These are phyloP conservation scores for Sinapis alba DNA, from an alignment of 441 rosid species.

Conservation along the genomic window DNA sequence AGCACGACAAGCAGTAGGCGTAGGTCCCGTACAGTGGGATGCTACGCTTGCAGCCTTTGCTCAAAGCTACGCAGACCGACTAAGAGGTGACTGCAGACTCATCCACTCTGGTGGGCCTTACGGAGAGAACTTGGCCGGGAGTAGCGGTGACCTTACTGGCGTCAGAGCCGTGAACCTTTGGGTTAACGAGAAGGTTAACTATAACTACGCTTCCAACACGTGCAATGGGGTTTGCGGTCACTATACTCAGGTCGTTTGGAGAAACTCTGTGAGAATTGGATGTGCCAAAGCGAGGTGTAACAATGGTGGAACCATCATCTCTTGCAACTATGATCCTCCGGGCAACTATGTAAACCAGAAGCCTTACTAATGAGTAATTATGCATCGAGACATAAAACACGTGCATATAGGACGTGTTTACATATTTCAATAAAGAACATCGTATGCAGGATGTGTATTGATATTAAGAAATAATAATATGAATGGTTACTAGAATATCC, in stretches of 20 bases:
- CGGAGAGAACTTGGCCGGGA: constrained; percentile 24
- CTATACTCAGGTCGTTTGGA: constrained; percentile 48
- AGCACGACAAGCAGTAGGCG: constrained; percentile 31
- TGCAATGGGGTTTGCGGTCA: constrained; percentile 39
- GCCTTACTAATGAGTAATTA: constrained; percentile 26
- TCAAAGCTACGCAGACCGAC: constrained; percentile 25
- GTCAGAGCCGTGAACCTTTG: constrained; percentile 37
- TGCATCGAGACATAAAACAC: background rate
- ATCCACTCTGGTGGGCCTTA: constrained; percentile 33
- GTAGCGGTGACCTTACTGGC: constrained; percentile 26
- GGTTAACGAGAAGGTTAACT: constrained; percentile 38
- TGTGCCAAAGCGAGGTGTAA: constrained; percentile 40
- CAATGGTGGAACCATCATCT: constrained; percentile 37
- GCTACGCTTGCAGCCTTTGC: constrained; percentile 25
- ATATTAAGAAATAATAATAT: background rate
- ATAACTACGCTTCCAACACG: constrained; percentile 27
- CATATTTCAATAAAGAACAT: constrained; percentile 15
- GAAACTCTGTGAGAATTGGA: constrained; percentile 39
- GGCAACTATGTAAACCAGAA: constrained; percentile 25
- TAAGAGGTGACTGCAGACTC: constrained; percentile 29
- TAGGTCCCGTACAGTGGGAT: constrained; percentile 37
- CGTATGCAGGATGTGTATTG: background rate
- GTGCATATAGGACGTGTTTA: background rate
- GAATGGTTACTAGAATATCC: background rate
- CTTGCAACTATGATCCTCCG: constrained; percentile 40